Evolutionary conservation across 225 moss, liverwort and hornwort species (phyloP), one percentile per base, ranked within the genome.

Genomic region (Bryum argenteum): DNA sequence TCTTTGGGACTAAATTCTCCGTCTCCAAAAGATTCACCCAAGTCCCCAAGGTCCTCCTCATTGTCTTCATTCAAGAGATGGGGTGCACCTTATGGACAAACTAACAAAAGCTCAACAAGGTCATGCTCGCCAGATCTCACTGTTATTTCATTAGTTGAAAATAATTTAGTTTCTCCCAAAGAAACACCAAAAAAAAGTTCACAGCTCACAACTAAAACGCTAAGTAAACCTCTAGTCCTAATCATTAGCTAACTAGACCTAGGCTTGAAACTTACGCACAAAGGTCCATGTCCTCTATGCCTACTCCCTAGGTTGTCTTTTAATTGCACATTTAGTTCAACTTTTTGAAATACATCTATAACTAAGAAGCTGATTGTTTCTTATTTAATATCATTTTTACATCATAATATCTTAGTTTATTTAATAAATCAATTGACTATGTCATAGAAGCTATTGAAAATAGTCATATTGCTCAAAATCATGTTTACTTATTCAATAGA

Each of bases 61-160:
- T 41, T 20, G 0, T 42, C 63, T 1, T 20, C 20, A 60, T 82
- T 66, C 16, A 75, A 42, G 22, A 71, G 24, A 75, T 79, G 79
- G 67, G 71, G 79, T 26, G 67, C 47, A 54, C 63, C 66, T 9
- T 81, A 65, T 50, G 19, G 21, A 3, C 77, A 65, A 45, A 68
- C 18, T 2, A 65, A 60, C 24, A 81, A 81, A 65, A 61, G 41
- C 17, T 78, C 81, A 74, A 73, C 66, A 37, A 78, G 69, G 70
- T 45, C 74, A 65, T 77, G 65, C 21, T 70, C 77, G 20, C 60
- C 60, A 50, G 38, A 81, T 60, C 60, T 69, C 13, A 70, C 77
- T 43, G 16, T 63, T 11, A 26, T 81, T 11, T 63, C 63, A 41
- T 75, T 71, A 10, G 40, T 22, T 8, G 67, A 75, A 2, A 28